Evolutionary conservation across 2,329 filamentous ascomycete genomes (phyloP).

Genomic region (Penicillium expansum): DNA sequence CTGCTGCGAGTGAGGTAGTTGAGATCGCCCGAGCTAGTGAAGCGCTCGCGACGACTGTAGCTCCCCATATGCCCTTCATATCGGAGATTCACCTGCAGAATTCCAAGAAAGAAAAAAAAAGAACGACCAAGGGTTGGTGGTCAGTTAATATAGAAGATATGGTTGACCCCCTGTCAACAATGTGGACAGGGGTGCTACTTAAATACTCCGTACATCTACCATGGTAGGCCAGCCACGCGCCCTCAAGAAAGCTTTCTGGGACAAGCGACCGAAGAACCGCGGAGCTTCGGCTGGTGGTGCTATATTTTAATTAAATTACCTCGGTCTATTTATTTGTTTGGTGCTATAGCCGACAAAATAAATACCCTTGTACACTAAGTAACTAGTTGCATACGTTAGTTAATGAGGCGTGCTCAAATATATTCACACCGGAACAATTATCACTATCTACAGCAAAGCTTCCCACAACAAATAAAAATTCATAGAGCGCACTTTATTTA

Average conservation of each 20-base stretch:
- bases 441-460: not conserved
- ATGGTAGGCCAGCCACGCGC: not conserved
- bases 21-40: conserved; percentile 7
- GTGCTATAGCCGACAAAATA: not conserved
- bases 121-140: not conserved
- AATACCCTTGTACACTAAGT: not conserved
- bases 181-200: not conserved
- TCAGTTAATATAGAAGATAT: not conserved
- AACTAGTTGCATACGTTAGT: not conserved
- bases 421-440: not conserved
- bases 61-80: conserved; percentile 5
- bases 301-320: not conserved
- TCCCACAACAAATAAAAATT: not conserved
- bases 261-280: not conserved
- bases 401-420: not conserved
- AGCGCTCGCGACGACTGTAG: not conserved
- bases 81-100: not conserved
- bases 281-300: not conserved
- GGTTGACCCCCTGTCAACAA: not conserved
- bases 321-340: not conserved
- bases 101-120: not conserved
- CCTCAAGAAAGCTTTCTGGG: not conserved
- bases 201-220: not conserved
- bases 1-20: conserved; percentile 5
- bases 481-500: not conserved